Base-by-base conservation (phyloP, 805 yeast species). In the Spathaspora passalidarum region DNA sequence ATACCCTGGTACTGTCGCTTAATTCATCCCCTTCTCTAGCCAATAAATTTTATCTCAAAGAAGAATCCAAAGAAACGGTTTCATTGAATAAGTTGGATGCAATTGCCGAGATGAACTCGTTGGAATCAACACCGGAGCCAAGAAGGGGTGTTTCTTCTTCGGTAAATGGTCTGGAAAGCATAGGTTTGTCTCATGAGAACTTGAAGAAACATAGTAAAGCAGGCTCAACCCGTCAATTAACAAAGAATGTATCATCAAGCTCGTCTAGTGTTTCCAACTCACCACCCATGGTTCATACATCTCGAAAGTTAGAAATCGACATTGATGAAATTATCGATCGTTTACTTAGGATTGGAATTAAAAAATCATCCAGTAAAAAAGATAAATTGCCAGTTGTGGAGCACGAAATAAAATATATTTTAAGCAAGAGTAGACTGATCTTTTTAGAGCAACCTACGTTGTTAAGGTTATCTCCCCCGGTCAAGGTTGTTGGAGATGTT, bases 401-500 rank as follows among this genome's bases (percentile, higher is more conserved):
- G 2, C 64, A 72, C 53, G 88, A 84, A 55, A 72, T 84, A 38
- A 81, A 77, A 57, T 67, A 70, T 51, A 73, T 84, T 38, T 76
- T 86, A 59, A 71, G 78, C 17, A 78, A 72, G 50, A 76, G 86
- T 4, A 68, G 88, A 47, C 78, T 80, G 41, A 69, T 84, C 14
- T 82, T 84, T 45, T 57, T 83, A 60, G 70, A 66, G 8, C 91
- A 84, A 55, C 90, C 91, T 7, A 75, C 83, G 26, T 60, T 84
- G 43, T 67, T 84, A 49, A 80, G 81, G 52, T 65, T 84, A 49
- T 81, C 86, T 1, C 85, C 94, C 0, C 91, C 94, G 0, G 92
- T 86, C 3, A 87, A 87, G 61, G 79, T 87, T 48, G 92, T 86
- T 5, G 94, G 94, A 37, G 90, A 88, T 65, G 84, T 87, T 45